These are phyloP conservation scores for Aspergillus coremiiformis DNA, from an alignment of 495 filamentous ascomycete genomes.

Conservation along the genomic window DNA sequence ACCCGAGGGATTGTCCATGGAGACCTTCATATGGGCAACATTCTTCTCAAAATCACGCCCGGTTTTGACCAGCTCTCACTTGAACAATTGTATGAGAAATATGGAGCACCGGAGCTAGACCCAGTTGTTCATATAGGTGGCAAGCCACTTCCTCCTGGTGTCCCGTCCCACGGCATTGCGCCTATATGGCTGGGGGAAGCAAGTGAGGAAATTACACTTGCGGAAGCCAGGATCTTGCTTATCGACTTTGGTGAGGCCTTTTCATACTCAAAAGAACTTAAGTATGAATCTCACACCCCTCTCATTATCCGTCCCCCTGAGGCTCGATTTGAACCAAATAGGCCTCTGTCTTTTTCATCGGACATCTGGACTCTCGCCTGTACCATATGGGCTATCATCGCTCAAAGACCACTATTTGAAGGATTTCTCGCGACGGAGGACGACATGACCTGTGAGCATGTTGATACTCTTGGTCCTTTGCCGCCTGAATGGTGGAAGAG, in stretches of 20 bases:
- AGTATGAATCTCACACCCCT: conserved; percentile 28
- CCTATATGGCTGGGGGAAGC: conserved; percentile 26
- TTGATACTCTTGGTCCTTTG: conserved; percentile 25
- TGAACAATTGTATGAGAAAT: conserved; percentile 22
- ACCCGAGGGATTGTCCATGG: conserved; percentile 27
- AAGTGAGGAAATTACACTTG: conserved; percentile 22
- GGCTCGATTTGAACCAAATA: conserved; percentile 24
- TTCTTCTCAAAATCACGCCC: conserved; percentile 18
- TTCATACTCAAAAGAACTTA: conserved; percentile 19
- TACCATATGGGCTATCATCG: conserved; percentile 26
- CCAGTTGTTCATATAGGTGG: conserved; percentile 22
- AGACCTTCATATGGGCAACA: conserved; percentile 30
- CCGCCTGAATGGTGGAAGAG: conserved; percentile 27
- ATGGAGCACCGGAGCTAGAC: conserved; percentile 22
- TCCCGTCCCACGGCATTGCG: conserved; percentile 18
- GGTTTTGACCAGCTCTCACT: conserved; percentile 18
- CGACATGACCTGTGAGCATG: conserved; percentile 28
- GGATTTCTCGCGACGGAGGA: conserved; percentile 19
- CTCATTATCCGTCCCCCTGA: conserved; percentile 25
- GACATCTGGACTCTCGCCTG: conserved; percentile 36
- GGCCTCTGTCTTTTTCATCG: conserved; percentile 25
- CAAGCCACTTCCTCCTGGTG: conserved; percentile 11
- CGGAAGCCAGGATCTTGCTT: conserved; percentile 30
- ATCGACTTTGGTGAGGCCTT: conserved; percentile 35
- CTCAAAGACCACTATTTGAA: conserved; percentile 18